Base-by-base conservation (phyloP, 108 stramenopile genomes). In the Nitzschia palea region DNA sequence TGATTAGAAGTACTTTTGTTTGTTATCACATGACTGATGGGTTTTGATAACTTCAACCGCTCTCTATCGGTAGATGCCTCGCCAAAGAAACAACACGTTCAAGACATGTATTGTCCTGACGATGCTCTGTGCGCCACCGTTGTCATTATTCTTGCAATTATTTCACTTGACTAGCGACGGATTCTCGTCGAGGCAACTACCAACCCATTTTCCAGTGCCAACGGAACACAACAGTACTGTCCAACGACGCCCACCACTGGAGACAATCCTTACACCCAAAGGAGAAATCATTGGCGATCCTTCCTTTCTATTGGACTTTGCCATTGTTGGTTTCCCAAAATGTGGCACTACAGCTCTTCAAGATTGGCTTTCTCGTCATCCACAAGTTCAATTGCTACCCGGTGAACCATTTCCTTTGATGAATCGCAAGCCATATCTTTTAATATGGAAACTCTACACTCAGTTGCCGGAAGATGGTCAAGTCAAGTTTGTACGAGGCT, bases 301-400 rank as follows among this genome's bases (percentile, higher is more conserved):
- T 45, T 1, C 35, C 14, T 71, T 63, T 26, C 37, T 78, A 4
- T 56, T 88, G 50, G 80, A 88, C 58, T 84, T 85, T 67, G 81
- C 81, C 3, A 83, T 88, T 36, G 72, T 88, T n/a, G 86, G 81
- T 4, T 84, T 84, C 65, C 84, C 84, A 25, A 88, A 88, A 70
- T 78, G 74, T 33, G 86, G 86, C 5, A 83, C 82, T 3, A 76
- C 81, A 10, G 76, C 74, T 36, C 31, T 81, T 57, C 37, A 51
- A 48, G 43, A 65, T 26, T 73, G 48, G 48, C 26, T 65, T 23
- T 31, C 66, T 2, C 0, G 22, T n/a, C 54, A 43, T 27, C 44
- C 22, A 40, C 74, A 55, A 52, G 56, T 64, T 3, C 33, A 32
- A 31, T 48, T 44, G 31, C 37, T 34, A 26, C 1, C 47, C 59